Percentiles rank a stretch among this genome's conserved stretches.
phyloP scores from a whole-genome alignment of 2,329 filamentous ascomycete species.

The Ophiostoma triangulosporum region DNA sequence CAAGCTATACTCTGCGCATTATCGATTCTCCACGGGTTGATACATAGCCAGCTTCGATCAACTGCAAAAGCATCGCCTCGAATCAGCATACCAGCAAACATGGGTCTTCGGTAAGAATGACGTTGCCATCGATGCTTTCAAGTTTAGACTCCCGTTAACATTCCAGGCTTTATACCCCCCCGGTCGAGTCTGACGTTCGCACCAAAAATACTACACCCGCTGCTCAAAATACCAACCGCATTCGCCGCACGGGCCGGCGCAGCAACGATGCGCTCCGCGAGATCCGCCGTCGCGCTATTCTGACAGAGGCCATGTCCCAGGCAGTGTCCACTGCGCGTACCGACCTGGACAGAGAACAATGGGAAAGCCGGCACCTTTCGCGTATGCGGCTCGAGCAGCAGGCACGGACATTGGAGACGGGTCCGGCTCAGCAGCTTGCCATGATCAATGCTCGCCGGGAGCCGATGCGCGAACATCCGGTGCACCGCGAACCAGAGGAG shows the following conservation, averaged over 20 bases:
- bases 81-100: not conserved
- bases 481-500: not conserved
- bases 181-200: conserved; percentile 14
- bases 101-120: conserved; percentile 14
- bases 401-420: not conserved
- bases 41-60: not conserved
- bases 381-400: not conserved
- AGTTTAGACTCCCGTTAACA: not conserved
- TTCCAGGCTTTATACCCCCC: conserved; percentile 14
- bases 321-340: not conserved
- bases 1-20: no score
- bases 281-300: conserved; percentile 13
- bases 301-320: conserved; percentile 3
- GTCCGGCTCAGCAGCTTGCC: not conserved
- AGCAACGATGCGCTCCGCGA: conserved; percentile 9
- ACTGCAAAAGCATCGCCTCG: not conserved
- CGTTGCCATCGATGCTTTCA: not conserved
- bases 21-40: not conserved
- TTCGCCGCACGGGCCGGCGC: conserved; percentile 12
- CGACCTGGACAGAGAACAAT: not conserved
- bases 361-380: not conserved
- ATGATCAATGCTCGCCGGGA: not conserved
- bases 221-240: not conserved
- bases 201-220: conserved; percentile 4
- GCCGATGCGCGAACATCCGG: not conserved